A percentile compares a stretch with the other conserved stretches of the same genome.
These are phyloP conservation scores for Tephrocybe sp. DNA, from an alignment of 768 basidiomycete species.

Conservation along the genomic window DNA sequence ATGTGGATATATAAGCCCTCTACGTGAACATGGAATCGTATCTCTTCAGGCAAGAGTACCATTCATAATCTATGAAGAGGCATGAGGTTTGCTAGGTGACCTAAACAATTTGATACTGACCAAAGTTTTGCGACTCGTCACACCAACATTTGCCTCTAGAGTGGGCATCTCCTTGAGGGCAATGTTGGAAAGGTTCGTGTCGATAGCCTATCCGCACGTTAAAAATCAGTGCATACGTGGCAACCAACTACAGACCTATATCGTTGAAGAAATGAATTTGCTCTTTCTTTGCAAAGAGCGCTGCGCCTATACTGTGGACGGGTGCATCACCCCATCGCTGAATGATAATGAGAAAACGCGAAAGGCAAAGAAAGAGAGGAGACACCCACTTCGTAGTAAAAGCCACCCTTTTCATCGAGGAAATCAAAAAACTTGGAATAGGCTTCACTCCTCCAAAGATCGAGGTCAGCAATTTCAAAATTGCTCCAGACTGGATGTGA, in stretches of 20 bases:
- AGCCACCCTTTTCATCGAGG: conserved; percentile 78
- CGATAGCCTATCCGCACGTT: conserved; percentile 50
- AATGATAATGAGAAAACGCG: conserved; percentile 3
- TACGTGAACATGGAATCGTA: conserved; percentile 62
- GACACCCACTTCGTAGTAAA: conserved; percentile 76
- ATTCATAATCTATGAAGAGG: conserved; percentile 58
- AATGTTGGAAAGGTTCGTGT: conserved; percentile 94
- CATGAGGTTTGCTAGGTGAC: background rate
- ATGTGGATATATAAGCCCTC: conserved; percentile 12
- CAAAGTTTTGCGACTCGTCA: conserved; percentile 70
- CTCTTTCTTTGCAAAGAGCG: conserved; percentile 84
- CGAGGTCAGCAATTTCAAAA: conserved; percentile 86
- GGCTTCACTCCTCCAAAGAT: conserved; percentile 81
- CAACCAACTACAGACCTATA: conserved; percentile 48
- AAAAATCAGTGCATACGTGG: background rate
- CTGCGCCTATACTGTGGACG: conserved; percentile 87
- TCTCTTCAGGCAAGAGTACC: conserved; percentile 87
- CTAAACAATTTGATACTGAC: conserved; percentile 34
- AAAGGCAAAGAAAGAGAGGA: background rate
- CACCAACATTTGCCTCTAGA: conserved; percentile 86
- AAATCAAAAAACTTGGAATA: conserved; percentile 84
- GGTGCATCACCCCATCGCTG: conserved; percentile 94
- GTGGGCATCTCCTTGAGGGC: conserved; percentile 77
- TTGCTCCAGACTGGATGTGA: conserved; percentile 80
- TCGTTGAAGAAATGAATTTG: conserved; percentile 96